phyloP scores from a whole-genome alignment of 495 filamentous ascomycete genomes.

The Hypoxylon trugodes region DNA sequence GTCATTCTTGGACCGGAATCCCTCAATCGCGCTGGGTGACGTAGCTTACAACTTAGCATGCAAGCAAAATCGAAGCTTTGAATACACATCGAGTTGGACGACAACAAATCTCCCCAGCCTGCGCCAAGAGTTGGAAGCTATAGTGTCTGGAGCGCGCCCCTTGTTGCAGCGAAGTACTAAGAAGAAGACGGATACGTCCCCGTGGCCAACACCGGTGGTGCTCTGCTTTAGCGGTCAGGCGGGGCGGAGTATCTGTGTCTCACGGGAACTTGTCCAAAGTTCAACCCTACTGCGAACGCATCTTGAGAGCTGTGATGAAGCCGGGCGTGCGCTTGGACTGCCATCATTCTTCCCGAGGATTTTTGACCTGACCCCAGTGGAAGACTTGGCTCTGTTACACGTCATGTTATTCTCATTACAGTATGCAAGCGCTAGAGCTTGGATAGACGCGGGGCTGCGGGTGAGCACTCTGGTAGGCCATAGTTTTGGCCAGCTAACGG shows the following conservation, averaged over 20 bases:
- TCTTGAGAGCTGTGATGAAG: slow-evolving; percentile 48
- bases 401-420: slow-evolving; percentile 57
- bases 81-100: slow-evolving; percentile 10
- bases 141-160: not conserved
- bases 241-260: slow-evolving; percentile 51
- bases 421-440: slow-evolving; percentile 57
- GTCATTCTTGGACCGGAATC: slow-evolving; percentile 14
- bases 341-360: slow-evolving; percentile 58
- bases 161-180: slow-evolving; percentile 6
- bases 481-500: slow-evolving; percentile 63
- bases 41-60: slow-evolving; percentile 14
- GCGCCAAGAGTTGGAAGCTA: slow-evolving; percentile 1
- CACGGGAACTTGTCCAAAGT: slow-evolving; percentile 45
- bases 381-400: slow-evolving; percentile 56
- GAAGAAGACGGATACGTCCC: slow-evolving; percentile 10
- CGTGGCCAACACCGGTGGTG: slow-evolving; percentile 47
- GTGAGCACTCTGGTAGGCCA: slow-evolving; percentile 57
- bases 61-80: slow-evolving; percentile 18
- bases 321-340: slow-evolving; percentile 41
- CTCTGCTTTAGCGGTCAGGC: slow-evolving; percentile 64
- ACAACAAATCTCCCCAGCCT: not conserved
- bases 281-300: slow-evolving; percentile 46
- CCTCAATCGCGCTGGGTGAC: slow-evolving; percentile 4
- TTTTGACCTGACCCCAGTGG: slow-evolving; percentile 50
- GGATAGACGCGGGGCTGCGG: slow-evolving; percentile 59